Evolutionary conservation across 1,284 basidiomycete genomes (phyloP).

Genomic region (Cystobasidiaceae sp.): DNA sequence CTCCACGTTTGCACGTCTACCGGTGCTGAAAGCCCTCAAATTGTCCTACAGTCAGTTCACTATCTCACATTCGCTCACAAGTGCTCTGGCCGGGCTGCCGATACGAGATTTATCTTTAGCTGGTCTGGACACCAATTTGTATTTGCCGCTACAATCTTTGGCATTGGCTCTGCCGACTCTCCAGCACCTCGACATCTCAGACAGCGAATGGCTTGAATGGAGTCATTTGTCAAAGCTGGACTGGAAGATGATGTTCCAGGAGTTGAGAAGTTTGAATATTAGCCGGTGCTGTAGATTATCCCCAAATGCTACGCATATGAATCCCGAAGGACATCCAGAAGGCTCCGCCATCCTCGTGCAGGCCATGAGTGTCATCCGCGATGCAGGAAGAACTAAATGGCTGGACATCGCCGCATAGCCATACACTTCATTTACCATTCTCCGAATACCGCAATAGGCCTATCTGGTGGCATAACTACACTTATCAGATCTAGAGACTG

Average conservation of each 20-base stretch:
- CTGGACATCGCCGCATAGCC: constrained; percentile 15
- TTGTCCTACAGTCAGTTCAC: constrained; percentile 7
- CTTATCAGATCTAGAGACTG: too few species aligned
- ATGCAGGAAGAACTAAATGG: constrained; percentile 8
- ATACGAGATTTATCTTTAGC: not conserved
- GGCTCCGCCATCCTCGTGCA: constrained; percentile 9
- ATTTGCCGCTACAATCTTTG: constrained; percentile 11
- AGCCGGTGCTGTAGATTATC: not conserved
- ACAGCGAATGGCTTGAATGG: constrained; percentile 13
- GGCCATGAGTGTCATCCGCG: constrained; percentile 2
- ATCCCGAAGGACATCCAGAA: constrained; percentile 13
- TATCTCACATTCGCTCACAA: not conserved
- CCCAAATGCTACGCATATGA: constrained; percentile 3
- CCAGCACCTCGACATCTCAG: constrained; percentile 10
- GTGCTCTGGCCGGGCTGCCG: not conserved
- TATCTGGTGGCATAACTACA: too few species aligned
- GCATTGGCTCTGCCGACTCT: constrained; percentile 9
- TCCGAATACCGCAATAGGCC: not conserved
- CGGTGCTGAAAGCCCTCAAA: not conserved
- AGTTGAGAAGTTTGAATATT: not conserved
- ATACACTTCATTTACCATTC: not conserved
- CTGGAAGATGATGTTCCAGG: not conserved
- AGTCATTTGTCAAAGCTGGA: constrained; percentile 1
- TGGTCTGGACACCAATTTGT: constrained; percentile 5
- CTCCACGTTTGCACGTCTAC: not conserved